Evolutionary conservation across 1,284 basidiomycete genomes (phyloP).

Genomic region (Irpex sp.): DNA sequence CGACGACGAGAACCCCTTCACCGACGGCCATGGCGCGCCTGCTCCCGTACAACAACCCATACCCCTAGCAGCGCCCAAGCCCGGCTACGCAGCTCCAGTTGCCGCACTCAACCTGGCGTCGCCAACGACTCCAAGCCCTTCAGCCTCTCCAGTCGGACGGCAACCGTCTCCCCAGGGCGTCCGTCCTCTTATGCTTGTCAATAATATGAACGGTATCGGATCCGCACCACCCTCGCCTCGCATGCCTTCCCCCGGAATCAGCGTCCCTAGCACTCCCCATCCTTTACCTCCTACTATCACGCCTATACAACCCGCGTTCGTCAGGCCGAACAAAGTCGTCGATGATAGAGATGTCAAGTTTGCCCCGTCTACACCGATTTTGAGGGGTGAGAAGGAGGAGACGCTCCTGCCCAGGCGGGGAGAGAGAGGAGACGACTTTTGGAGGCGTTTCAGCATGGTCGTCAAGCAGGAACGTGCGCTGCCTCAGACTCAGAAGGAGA

Average conservation of each 20-base stretch:
- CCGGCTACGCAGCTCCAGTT: constrained; percentile 68
- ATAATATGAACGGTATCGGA: constrained; percentile 9
- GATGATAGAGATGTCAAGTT: constrained; percentile 47
- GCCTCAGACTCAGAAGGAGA: constrained; percentile 42
- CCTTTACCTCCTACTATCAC: constrained; percentile 72
- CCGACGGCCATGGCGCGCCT: constrained; percentile 34
- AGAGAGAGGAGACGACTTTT: constrained; percentile 77
- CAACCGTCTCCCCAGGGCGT: constrained; percentile 28
- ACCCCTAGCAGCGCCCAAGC: constrained; percentile 62
- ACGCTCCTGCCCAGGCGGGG: constrained; percentile 60
- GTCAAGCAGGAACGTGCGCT: constrained; percentile 59
- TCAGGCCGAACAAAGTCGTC: constrained; percentile 49
- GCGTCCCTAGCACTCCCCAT: constrained; percentile 51
- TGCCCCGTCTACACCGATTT: constrained; percentile 45
- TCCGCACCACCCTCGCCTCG: constrained; percentile 11
- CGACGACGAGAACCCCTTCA: constrained; percentile 36
- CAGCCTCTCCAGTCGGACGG: constrained; percentile 34
- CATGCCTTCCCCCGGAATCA: constrained; percentile 21
- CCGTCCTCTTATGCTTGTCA: constrained; percentile 34
- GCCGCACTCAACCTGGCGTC: constrained; percentile 49
- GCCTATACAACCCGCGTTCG: constrained; percentile 75
- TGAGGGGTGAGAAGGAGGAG: constrained; percentile 67
- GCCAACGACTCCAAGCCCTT: constrained; percentile 37
- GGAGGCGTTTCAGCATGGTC: constrained; percentile 81
- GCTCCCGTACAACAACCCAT: constrained; percentile 31